Conservation (phyloP, 2,329 filamentous ascomycete species). For the Colletotrichum trifolii region DNA sequence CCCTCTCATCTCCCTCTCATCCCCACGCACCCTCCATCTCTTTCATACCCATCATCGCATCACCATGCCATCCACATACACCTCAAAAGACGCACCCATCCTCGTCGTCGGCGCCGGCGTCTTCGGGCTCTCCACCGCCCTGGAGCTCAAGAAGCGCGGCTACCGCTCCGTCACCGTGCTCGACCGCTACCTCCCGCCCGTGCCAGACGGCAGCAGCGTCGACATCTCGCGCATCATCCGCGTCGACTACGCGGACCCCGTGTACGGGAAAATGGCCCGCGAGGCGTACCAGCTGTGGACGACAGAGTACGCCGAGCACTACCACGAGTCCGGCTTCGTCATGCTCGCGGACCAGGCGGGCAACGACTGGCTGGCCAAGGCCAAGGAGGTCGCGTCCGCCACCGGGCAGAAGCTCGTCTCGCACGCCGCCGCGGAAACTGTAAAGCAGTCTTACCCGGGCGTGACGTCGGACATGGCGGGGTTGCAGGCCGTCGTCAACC, state of each 20-base stretch:
- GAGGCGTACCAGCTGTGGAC: constrained; percentile 45
- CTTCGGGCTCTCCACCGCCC: constrained; percentile 45
- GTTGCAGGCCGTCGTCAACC: constrained; percentile 39
- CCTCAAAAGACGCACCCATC: constrained; percentile 38
- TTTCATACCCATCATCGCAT: not conserved
- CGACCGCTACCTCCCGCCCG: constrained; percentile 49
- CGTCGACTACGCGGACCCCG: constrained; percentile 71
- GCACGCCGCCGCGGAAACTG: constrained; percentile 45
- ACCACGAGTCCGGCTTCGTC: constrained; percentile 46
- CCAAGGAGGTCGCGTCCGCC: constrained; percentile 36
- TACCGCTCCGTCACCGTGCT: constrained; percentile 50
- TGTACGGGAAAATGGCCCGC: constrained; percentile 69
- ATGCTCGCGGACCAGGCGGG: constrained; percentile 41
- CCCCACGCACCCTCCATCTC: not conserved
- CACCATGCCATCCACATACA: constrained; percentile 11
- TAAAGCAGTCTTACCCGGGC: constrained; percentile 16
- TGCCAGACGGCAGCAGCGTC: constrained; percentile 52
- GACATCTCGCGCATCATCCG: constrained; percentile 55
- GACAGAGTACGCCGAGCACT: constrained; percentile 43
- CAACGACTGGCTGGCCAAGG: constrained; percentile 37
- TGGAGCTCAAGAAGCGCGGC: constrained; percentile 42
- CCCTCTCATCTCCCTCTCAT: not conserved
- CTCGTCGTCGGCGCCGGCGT: constrained; percentile 46
- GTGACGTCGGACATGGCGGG: constrained; percentile 27
- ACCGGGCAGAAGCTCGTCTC: constrained; percentile 1